These are phyloP conservation scores for Blastocystis sp. DNA, from an alignment of 352 stramenopile genomes.

Conservation along the genomic window DNA sequence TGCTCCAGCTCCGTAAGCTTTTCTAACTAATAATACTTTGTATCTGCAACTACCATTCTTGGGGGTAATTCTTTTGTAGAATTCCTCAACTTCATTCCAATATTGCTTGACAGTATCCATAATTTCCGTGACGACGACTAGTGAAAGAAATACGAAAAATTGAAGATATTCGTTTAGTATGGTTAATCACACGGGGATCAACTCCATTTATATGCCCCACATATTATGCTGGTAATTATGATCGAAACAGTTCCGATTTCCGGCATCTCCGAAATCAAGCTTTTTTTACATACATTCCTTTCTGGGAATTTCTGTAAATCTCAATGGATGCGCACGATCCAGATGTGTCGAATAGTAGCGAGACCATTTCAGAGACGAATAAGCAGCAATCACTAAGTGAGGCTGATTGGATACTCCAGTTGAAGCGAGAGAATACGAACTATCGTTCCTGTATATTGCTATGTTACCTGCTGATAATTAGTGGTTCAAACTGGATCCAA, in stretches of 20 bases:
- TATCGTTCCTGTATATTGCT: not conserved
- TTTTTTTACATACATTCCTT: not conserved
- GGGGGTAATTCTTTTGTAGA: conserved; percentile 10
- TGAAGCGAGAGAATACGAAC: not conserved
- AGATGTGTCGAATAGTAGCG: not conserved
- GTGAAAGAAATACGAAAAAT: not conserved
- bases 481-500: not conserved
- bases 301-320: too few species aligned
- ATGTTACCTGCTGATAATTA: not conserved
- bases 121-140: conserved; percentile 35
- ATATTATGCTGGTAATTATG: not conserved
- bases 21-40: not conserved
- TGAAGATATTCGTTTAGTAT: not conserved
- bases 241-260: not conserved
- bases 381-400: not conserved
- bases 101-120: conserved; percentile 51
- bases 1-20: not conserved
- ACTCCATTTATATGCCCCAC: not conserved
- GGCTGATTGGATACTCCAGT: not conserved
- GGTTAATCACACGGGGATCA: not conserved
- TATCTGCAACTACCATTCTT: not conserved
- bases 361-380: not conserved
- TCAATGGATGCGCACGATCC: not conserved
- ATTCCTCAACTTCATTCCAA: conserved; percentile 15
- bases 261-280: not conserved